Evolutionary conservation across 2,329 filamentous ascomycete species (phyloP), one percentile per base, ranked within the genome.

Genomic region (Ophiostoma novo-ulmi): DNA sequence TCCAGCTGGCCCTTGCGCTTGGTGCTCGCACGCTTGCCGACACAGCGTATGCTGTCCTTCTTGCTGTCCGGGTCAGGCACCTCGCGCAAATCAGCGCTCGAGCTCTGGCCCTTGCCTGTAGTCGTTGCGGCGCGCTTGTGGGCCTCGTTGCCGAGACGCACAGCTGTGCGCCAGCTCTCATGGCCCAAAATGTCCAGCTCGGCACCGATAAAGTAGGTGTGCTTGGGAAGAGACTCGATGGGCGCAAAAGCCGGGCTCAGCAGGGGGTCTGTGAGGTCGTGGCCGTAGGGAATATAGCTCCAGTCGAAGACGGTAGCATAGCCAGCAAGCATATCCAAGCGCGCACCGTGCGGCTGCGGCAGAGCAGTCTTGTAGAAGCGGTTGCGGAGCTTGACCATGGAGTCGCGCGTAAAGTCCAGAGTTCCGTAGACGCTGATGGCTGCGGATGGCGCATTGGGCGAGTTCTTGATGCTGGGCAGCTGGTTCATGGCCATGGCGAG

Each of bases 111-210:
- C 26, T 63, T 31, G 26, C 52, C 52, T 14, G 22, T n/a, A 13
- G 61, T 75, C 17, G 17, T 71, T 41, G 36, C 76, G 77, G 35
- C 76, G 74, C 35, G n/a, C 26, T 39, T 35, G 20, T 39, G 48
- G 35, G 74, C 72, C 52, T 76, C 74, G 5, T 78, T 78, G 11
- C 78, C 78, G 10, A 81, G 70, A 67, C 75, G 76, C 71, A 76
- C 78, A 38, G 79, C 79, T 75, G 81, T 75, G 44, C 78, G 74
- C 79, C 79, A 81, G 22, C 73, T 78, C 75, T 85, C 83, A 44
- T 79, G 77, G 1, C 79, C 80, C 17, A 84, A 74, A 75, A 82
- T 79, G 74, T 85, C 83, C 69, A 82, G 78, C 76, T 85, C 81
- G 8, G 78, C 78, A 0, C 76, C 81, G 10, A 84, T 74, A 68